Conservation (phyloP, 148 eudicot genomes). For the Euryodendron excelsum region DNA sequence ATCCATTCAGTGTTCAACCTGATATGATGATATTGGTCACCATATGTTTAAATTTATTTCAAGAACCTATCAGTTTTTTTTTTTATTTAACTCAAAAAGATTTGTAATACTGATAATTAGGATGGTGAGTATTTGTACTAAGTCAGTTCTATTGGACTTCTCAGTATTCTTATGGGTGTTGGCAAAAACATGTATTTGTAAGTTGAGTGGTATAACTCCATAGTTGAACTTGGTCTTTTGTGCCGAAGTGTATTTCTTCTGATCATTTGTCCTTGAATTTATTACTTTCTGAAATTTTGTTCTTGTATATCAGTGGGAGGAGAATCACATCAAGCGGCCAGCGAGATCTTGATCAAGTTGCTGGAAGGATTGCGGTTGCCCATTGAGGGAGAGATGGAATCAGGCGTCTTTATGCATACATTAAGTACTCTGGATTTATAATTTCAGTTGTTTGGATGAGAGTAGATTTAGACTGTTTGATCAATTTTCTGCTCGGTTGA, state of each 20-base stretch:
- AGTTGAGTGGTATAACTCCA: too few relatives aligned
- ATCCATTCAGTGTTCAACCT: too few relatives aligned
- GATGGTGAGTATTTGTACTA: not conserved
- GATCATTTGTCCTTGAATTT: too few relatives aligned
- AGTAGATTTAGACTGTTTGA: constrained; percentile 18
- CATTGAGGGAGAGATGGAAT: constrained; percentile 17
- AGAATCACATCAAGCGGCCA: constrained; percentile 68
- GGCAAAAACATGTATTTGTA: too few relatives aligned
- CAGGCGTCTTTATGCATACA: not conserved
- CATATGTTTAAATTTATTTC: not conserved
- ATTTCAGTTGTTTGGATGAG: not conserved
- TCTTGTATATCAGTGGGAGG: constrained; percentile 57
- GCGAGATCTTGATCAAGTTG: constrained; percentile 82
- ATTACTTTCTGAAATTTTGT: not conserved
- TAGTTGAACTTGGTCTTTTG: not conserved
- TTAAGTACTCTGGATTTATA: not conserved
- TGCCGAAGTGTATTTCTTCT: too few relatives aligned
- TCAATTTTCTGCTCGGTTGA: not conserved
- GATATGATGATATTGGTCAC: not conserved
- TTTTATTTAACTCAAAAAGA: not conserved
- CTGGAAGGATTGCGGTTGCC: constrained; percentile 50
- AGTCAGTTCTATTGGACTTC: too few relatives aligned
- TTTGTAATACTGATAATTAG: not conserved
- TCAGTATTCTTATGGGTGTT: too few relatives aligned
- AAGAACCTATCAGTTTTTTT: not conserved